Evolutionary conservation across 192 early-diverging fungal genomes (phyloP), one percentile per base, ranked within the genome.

Genomic region (Coemansia sp.): DNA sequence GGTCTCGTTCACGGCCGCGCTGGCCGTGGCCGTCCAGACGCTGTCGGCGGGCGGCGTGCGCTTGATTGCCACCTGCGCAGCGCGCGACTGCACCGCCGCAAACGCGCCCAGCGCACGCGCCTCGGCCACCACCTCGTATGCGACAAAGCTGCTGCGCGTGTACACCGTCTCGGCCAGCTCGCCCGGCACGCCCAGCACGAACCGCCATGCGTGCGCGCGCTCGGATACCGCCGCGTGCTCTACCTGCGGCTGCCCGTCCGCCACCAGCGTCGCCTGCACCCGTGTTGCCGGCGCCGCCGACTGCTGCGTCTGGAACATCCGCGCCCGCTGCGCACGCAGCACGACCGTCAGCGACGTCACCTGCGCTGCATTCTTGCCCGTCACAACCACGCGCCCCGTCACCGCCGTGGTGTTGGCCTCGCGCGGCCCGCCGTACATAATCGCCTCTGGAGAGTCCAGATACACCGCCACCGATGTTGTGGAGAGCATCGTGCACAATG

Each of bases 121-220:
- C 53, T 78, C 75, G 1, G 65, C 75, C 0, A 54, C 62, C 23
- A 78, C 44, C 46, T 78, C 69, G 65, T 78, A 78, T 1, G 65
- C 65, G 2, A 78, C 33, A 24, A 72, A 65, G 1, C 66, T 69
- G 1, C 62, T 42, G 3, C 69, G 69, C 10, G 70, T 60, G 44
- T 56, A 69, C 22, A 79, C 76, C 3, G 57, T 69, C 49, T 79
- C 76, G 32, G 29, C 59, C 22, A 69, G 56, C 25, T 62, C 64
- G 29, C 76, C 76, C 5, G 76, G 76, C 10, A 79, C 42, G 27
- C 59, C 56, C 50, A 79, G 69, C 50, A 45, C 58, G 33, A 79
- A 79, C 31, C 58, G 70, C 76, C 76, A 79, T 27, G 58, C 56
- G 21, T 69, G 59, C 22, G 62, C 25, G 18, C 53, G 35, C 35